Base-by-base conservation (phyloP, 306 rosid genomes). In the Castanea mollissima region DNA sequence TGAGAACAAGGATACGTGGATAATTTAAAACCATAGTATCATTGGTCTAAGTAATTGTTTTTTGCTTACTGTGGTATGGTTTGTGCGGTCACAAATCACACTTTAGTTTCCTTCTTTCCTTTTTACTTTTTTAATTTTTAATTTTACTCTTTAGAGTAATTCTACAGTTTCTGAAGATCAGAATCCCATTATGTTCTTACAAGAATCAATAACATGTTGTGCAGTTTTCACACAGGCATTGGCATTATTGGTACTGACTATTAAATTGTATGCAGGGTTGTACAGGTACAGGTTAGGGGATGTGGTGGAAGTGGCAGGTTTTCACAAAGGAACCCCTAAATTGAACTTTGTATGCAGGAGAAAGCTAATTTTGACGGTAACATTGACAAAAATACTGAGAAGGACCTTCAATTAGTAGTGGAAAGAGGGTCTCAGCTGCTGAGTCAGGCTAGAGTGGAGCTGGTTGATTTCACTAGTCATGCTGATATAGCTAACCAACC, bases 271-370 rank as follows among this genome's bases (percentile, higher is more conserved):
- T 75, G 21, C 91, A 94, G 99, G 99, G n/a, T 81, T 94, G 5
- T 94, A 94, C 32, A 88, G 99, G 82, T 92, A 75, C 88, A 83
- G 94, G n/a, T 64, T 94, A 80, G 99, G 99, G 20, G 99, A 94
- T 64, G 94, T 94, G 57, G 99, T 94, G 83, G 99, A 94, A 88
- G 99, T 94, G 78, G 88, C 74, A 0, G 95, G 91, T 0, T 94
- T 92, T 77, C 90, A 92, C 90, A 88, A 81, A 6, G 88, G 91
- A 67, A 90, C 94, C 21, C 99, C 99, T 38, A 94, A 94, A 76
- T 56, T 94, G 73, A 92, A 76, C 80, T 94, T 94, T 44, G 75
- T 90, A 31, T 92, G 92, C 91, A 83, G 99, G 78, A 89, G 97
- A 69, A 92, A 92, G 79, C 87, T 94, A 23, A 78, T 94, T 0